Base-by-base conservation (phyloP, 495 filamentous ascomycete genomes). In the Aspergillus incahuasiensis region DNA sequence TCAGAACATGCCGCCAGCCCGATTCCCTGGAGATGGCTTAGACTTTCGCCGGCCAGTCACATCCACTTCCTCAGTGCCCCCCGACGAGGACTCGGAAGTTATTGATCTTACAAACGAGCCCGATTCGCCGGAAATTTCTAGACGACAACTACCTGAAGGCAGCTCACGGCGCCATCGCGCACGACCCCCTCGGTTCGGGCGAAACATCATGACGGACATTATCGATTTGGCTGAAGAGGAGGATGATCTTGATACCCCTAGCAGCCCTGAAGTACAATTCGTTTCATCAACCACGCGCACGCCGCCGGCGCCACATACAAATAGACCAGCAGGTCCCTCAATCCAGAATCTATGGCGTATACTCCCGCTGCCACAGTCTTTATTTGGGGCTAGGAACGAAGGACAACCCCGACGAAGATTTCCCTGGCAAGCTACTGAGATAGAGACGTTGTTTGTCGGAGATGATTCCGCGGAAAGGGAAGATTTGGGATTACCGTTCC, bases 81-180 rank as follows among this genome's bases (percentile, higher is more conserved):
- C 63, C n/a, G 49, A 54, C 18, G 49, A 54, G 7, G 71, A 53
- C 8, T 70, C 68, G 15, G 68, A 73, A 24, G 68, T 83, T 6
- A 82, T 85, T 18, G 82, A 85, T 60, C 63, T 85, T 19, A 84
- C 82, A 5, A 69, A 74, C 11, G 80, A 81, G 6, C 63, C 71
- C 1, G 78, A 78, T 20, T 69, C 73, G 3, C 66, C 69, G 25
- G 66, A 71, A 8, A 62, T 53, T 39, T 39, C 45, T 8, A 35
- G 19, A 12, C 57, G 48, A 2, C 40, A 22, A 18, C 30, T 53
- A 15, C 32, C 18, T 34, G 48, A 60, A 18, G 39, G 32, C 21
- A 18, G 45, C 49, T 52, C 57, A 20, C 57, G 55, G 21, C 58
- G 32, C 6, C 32, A 35, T 35, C 32, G 56, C 16, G 49, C 58